phyloP scores from a whole-genome alignment of 108 stramenopile genomes.

The Nitzschia putrida region DNA sequence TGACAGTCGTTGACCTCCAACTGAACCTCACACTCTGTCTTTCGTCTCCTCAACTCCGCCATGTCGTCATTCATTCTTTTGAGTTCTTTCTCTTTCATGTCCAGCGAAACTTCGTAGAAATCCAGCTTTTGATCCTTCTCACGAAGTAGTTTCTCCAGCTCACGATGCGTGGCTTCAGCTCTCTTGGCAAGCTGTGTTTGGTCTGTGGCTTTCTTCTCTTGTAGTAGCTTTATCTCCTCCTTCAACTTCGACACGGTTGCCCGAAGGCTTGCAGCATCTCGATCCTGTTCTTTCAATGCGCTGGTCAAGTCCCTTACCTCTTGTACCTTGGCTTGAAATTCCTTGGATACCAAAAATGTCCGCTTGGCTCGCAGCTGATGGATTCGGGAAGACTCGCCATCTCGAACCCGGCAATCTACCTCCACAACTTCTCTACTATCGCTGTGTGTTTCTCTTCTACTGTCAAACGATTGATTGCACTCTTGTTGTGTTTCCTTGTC shows the following conservation, averaged over 20 bases:
- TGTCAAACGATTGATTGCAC: too few relatives aligned
- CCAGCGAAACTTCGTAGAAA: conserved; percentile 9
- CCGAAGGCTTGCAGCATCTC: not conserved
- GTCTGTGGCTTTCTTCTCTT: not conserved
- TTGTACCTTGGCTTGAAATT: too few relatives aligned
- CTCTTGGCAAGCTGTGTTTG: not conserved
- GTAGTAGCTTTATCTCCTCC: not conserved
- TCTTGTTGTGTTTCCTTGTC: too few relatives aligned
- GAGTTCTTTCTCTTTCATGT: conserved; percentile 6
- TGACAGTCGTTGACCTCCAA: conserved; percentile 35
- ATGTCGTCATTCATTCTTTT: conserved; percentile 8
- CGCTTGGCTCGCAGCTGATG: too few relatives aligned
- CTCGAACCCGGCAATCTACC: too few relatives aligned
- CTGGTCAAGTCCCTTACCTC: too few relatives aligned
- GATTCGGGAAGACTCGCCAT: too few relatives aligned
- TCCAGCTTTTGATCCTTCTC: conserved; percentile 13
- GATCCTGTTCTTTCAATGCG: not conserved
- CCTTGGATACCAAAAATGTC: too few relatives aligned
- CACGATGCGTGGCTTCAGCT: not conserved
- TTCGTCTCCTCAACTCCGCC: not conserved
- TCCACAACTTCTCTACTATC: too few relatives aligned
- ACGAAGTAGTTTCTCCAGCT: not conserved
- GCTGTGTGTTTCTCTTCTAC: too few relatives aligned
- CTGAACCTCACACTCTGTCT: conserved; percentile 21
- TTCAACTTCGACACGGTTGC: not conserved